These are phyloP conservation scores for Entomortierella lignicola DNA, from an alignment of 192 early-diverging fungal species.

Conservation along the genomic window DNA sequence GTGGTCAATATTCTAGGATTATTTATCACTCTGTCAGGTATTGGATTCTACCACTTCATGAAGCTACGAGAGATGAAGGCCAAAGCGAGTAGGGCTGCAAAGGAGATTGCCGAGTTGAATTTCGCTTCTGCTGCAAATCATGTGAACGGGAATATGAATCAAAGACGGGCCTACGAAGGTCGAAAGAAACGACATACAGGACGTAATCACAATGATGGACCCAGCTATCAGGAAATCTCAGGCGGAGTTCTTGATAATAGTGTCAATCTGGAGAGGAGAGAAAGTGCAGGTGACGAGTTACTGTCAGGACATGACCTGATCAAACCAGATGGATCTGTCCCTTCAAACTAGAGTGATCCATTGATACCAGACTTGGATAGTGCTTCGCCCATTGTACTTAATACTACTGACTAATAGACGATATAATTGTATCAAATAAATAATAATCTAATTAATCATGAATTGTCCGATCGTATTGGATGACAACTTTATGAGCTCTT, in stretches of 20 bases:
- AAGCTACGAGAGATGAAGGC: constrained; percentile 63
- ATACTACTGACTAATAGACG: no score
- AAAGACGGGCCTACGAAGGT: neutral
- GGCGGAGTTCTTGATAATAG: neutral
- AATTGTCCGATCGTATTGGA: no score
- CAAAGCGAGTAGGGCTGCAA: constrained; percentile 8
- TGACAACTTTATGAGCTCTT: no score
- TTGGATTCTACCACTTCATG: constrained; percentile 80
- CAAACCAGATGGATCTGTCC: neutral
- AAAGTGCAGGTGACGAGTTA: neutral
- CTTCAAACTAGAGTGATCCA: neutral
- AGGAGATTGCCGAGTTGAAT: constrained; percentile 29
- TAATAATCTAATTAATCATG: no score
- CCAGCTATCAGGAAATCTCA: neutral
- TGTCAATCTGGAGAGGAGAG: neutral
- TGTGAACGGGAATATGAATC: neutral
- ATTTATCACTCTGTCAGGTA: constrained; percentile 84
- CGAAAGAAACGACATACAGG: constrained; percentile 2
- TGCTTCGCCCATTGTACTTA: neutral
- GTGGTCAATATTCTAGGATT: constrained; percentile 80
- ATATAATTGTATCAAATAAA: no score
- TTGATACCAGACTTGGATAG: neutral
- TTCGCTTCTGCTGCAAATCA: constrained; percentile 7
- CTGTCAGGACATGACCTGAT: neutral
- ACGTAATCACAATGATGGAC: neutral